Conservation (phyloP, 148 eudicot genomes). For the Chenopodium album region DNA sequence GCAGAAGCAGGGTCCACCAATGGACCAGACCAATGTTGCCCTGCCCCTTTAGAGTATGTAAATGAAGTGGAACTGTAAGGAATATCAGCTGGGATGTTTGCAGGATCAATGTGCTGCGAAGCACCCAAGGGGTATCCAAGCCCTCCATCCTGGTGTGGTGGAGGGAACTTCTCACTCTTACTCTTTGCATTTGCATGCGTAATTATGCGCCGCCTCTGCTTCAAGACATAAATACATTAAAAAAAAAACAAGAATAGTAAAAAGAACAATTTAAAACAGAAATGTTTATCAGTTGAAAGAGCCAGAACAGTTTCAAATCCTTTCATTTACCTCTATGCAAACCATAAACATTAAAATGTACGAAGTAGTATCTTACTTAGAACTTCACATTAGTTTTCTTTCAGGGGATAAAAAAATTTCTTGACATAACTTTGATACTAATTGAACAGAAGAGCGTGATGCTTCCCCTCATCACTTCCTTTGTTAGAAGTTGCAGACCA, state of each 20-base stretch:
- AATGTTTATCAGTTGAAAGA: neutral
- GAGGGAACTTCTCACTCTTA: conserved; percentile 98
- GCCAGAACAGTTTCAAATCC: neutral
- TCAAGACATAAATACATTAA: neutral
- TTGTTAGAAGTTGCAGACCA: too few species aligned
- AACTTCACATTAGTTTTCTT: too few species aligned
- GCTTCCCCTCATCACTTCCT: too few species aligned
- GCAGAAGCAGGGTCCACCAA: conserved; percentile 67
- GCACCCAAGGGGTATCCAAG: conserved; percentile 84
- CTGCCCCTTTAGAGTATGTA: conserved; percentile 57
- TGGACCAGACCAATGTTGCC: conserved; percentile 93
- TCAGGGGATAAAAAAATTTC: too few species aligned
- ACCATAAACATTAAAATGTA: neutral
- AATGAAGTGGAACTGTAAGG: conserved; percentile 76
- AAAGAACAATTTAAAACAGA: neutral
- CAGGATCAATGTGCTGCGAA: conserved; percentile 90
- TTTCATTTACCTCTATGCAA: neutral
- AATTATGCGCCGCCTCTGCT: conserved; percentile 86
- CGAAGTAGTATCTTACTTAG: neutral
- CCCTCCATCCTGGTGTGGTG: conserved; percentile 96
- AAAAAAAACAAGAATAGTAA: neutral
- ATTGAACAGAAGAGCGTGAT: neutral
- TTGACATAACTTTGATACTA: neutral
- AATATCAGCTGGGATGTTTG: conserved; percentile 66
- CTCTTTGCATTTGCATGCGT: conserved; percentile 94